Evolutionary conservation across 2,329 filamentous ascomycete species (phyloP), one percentile per base, ranked within the genome.

Genomic region (Trichocomaceae sp.): DNA sequence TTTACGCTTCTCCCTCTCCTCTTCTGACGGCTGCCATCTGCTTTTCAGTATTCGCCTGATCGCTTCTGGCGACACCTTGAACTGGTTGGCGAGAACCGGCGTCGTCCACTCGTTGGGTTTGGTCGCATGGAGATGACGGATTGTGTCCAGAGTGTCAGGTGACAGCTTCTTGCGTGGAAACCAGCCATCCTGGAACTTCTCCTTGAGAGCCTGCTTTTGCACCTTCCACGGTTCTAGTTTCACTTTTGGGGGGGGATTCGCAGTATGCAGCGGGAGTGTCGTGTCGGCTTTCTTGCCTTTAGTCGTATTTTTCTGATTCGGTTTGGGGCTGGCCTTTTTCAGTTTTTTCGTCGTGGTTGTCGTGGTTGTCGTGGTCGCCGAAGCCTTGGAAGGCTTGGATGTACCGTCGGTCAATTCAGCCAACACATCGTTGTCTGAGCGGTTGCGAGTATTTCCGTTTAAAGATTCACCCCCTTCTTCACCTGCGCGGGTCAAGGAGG

Each of bases 91-190:
- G 13, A 97, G 82, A 33, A 83, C 79, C 15, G 79, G 71, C 0
- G 87, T 95, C 3, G 86, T 87, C 74, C 90, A 96, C 55, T 80
- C 78, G 2, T 86, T 79, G 0, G 92, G 90, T 59, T 90, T 86
- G 62, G 90, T 84, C 23, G 80, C 75, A 69, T 96, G 83, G 33
- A 99, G 77, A 19, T 88, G 85, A 42, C 90, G 84, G 62, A 99
- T 95, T 42, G 90, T 91, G n/a, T 88, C 85, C 31, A 96, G 77
- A 1, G 91, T 90, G 70, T 97, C 92, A 0, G 93, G 93, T 0
- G 93, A 97, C 9, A 99, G 79, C 56, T 85, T 85, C 71, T 95
- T 96, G 48, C 82, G 80, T 29, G 93, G 92, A 26, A 80, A 79
- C 91, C 92, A 99, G 9, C 85, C 75, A 39, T 73, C 83, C 7